Percentiles rank a stretch among this genome's conserved stretches.
phyloP scores from a whole-genome alignment of 177 flowering plant genomes.

The Vitis hybrid region DNA sequence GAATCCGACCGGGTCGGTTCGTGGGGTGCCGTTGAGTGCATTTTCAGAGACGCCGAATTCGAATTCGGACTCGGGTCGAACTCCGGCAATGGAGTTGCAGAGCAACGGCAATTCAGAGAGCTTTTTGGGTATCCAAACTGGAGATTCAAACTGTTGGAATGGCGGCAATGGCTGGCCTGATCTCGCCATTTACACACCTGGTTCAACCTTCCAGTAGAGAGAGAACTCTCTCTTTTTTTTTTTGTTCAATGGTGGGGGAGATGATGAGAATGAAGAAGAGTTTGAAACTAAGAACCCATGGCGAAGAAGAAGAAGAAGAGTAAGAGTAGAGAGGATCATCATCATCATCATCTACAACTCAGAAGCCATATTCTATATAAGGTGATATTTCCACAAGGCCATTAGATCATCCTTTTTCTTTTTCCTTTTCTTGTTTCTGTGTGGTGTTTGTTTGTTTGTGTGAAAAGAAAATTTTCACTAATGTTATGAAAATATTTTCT shows the following conservation, averaged over 20 bases:
- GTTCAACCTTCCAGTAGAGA: conserved; percentile 51
- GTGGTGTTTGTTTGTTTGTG: conserved; percentile 9
- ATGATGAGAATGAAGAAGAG: conserved; percentile 5
- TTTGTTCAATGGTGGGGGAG: background rate
- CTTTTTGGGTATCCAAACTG: conserved; percentile 32
- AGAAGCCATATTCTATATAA: background rate
- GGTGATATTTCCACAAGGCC: conserved; percentile 4
- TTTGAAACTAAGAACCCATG: background rate
- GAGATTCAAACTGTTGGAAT: conserved; percentile 40
- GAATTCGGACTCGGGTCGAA: conserved; percentile 15
- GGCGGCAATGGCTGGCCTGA: conserved; percentile 67
- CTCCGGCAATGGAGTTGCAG: conserved; percentile 31
- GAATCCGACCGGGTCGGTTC: conserved; percentile 27
- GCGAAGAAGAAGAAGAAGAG: background rate
- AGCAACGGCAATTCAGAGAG: conserved; percentile 22
- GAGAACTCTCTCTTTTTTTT: background rate
- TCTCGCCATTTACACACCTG: conserved; percentile 73
- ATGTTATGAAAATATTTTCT: background rate
- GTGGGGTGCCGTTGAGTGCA: conserved; percentile 31
- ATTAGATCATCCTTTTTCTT: background rate
- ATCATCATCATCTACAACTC: background rate
- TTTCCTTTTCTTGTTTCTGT: background rate
- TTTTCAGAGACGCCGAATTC: conserved; percentile 24
- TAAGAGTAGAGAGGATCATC: no score
- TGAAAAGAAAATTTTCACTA: no score